Percentiles rank a stretch among this genome's conserved stretches.
phyloP scores from a whole-genome alignment of 2,329 filamentous ascomycete species.

The Phaeosphaeria sp. region DNA sequence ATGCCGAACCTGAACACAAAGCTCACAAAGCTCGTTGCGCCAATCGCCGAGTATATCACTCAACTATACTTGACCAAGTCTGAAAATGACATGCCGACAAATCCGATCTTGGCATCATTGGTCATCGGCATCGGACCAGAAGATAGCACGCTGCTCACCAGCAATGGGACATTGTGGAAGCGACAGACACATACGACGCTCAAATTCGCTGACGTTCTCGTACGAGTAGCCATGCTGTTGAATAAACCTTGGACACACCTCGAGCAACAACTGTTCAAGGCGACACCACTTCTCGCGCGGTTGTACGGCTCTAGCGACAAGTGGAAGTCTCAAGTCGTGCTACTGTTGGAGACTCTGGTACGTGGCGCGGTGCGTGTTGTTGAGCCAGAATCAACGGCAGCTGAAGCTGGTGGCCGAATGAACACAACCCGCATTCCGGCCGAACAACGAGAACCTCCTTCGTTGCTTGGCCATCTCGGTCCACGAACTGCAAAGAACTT shows the following conservation, averaged over 20 bases:
- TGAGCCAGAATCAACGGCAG: slow-evolving; percentile 35
- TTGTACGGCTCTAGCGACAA: slow-evolving; percentile 73
- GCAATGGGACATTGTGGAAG: slow-evolving; percentile 53
- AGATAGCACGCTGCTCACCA: slow-evolving; percentile 55
- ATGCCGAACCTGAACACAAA: slow-evolving; percentile 55
- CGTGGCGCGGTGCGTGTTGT: slow-evolving; percentile 68
- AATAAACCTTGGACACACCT: slow-evolving; percentile 70
- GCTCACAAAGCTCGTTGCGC: slow-evolving; percentile 69
- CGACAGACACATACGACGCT: slow-evolving; percentile 71
- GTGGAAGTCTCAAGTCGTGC: slow-evolving; percentile 71
- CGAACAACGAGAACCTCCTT: slow-evolving; percentile 72
- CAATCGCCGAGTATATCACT: slow-evolving; percentile 77
- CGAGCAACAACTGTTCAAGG: slow-evolving; percentile 81
- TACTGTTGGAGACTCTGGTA: slow-evolving; percentile 76
- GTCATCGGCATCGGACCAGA: slow-evolving; percentile 57
- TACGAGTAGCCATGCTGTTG: slow-evolving; percentile 72
- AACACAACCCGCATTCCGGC: slow-evolving; percentile 2
- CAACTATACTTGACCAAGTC: slow-evolving; percentile 77
- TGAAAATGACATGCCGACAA: slow-evolving; percentile 74
- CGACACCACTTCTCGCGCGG: slow-evolving; percentile 76
- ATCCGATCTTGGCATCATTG: slow-evolving; percentile 76
- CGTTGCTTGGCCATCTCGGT: slow-evolving; percentile 88
- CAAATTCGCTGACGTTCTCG: slow-evolving; percentile 70
- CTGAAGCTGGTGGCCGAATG: slow-evolving; percentile 11
- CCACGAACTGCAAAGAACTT: slow-evolving; percentile 84